Evolutionary conservation across 768 basidiomycete genomes (phyloP).

Genomic region (Pulveroboletus ravenelii): DNA sequence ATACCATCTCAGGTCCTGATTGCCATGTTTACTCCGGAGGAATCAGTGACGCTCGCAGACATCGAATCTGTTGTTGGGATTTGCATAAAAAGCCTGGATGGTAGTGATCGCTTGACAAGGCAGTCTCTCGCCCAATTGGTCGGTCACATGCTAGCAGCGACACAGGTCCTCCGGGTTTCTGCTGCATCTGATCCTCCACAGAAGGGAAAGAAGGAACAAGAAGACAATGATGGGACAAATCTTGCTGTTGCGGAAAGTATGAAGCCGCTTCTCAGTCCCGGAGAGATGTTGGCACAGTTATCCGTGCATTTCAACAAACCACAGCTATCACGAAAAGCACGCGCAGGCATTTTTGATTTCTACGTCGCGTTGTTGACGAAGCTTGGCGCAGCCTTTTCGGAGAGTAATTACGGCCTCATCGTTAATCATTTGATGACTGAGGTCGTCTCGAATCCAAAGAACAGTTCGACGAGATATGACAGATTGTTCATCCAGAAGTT

Average conservation of each 20-base stretch:
- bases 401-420: slow-evolving; percentile 77
- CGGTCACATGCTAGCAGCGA: slow-evolving; percentile 78
- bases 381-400: slow-evolving; percentile 75
- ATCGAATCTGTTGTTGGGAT: slow-evolving; percentile 69
- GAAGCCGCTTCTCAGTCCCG: slow-evolving; percentile 65
- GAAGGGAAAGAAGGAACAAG: slow-evolving; percentile 60
- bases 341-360: slow-evolving; percentile 85
- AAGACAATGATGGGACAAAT: slow-evolving; percentile 53
- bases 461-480: slow-evolving; percentile 63
- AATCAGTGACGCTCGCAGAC: slow-evolving; percentile 57
- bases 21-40: slow-evolving; percentile 54
- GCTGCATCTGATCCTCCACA: slow-evolving; percentile 44
- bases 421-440: slow-evolving; percentile 75
- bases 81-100: slow-evolving; percentile 73
- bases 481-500: slow-evolving; percentile 64
- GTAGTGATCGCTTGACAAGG: slow-evolving; percentile 79
- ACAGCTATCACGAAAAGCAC: slow-evolving; percentile 58
- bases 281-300: slow-evolving; percentile 79
- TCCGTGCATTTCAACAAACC: slow-evolving; percentile 79
- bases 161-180: slow-evolving; percentile 63
- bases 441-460: slow-evolving; percentile 59
- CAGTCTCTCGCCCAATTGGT: slow-evolving; percentile 73
- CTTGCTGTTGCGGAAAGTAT: slow-evolving; percentile 46
- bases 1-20: slow-evolving; percentile 40
- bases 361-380: slow-evolving; percentile 73